A percentile compares a stretch with the other conserved stretches of the same genome.
Conservation (phyloP, 2,329 filamentous ascomycete species). For the Botryotinia globosa region DNA sequence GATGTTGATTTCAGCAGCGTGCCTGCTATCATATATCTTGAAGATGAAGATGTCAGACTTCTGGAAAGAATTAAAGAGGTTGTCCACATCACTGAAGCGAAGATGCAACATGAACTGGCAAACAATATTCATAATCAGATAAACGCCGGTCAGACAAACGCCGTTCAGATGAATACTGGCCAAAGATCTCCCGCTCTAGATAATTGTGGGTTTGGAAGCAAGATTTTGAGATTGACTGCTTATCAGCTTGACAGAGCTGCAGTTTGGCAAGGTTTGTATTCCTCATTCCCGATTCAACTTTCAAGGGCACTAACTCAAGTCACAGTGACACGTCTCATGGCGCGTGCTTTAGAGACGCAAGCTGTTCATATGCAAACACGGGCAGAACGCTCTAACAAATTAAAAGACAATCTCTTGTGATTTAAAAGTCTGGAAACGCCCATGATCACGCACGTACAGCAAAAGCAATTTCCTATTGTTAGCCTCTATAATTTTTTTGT, state of each 20-base stretch:
- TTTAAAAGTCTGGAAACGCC: neutral
- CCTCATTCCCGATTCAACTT: neutral
- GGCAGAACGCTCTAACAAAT: neutral
- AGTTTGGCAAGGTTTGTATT: conserved; percentile 80
- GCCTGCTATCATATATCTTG: conserved; percentile 83
- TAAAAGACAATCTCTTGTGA: neutral
- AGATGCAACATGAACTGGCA: conserved; percentile 64
- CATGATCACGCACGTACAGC: neutral
- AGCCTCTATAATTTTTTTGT: neutral
- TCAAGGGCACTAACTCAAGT: conserved; percentile 31
- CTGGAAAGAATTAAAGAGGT: conserved; percentile 80
- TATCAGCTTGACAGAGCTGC: conserved; percentile 85
- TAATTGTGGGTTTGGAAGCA: conserved; percentile 75
- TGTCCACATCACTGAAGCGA: conserved; percentile 71
- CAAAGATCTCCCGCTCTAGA: conserved; percentile 54
- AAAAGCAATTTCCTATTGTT: neutral
- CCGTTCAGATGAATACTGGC: conserved; percentile 50
- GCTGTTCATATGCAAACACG: conserved; percentile 9
- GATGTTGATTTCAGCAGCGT: conserved; percentile 76
- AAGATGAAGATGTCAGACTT: conserved; percentile 87
- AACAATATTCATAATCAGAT: conserved; percentile 46
- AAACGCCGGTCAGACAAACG: conserved; percentile 49
- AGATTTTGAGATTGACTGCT: conserved; percentile 79
- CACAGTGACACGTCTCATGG: conserved; percentile 68
- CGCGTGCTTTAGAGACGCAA: conserved; percentile 40